phyloP scores from a whole-genome alignment of 1,139 yeast genomes.

The Hyphopichia fennica region DNA sequence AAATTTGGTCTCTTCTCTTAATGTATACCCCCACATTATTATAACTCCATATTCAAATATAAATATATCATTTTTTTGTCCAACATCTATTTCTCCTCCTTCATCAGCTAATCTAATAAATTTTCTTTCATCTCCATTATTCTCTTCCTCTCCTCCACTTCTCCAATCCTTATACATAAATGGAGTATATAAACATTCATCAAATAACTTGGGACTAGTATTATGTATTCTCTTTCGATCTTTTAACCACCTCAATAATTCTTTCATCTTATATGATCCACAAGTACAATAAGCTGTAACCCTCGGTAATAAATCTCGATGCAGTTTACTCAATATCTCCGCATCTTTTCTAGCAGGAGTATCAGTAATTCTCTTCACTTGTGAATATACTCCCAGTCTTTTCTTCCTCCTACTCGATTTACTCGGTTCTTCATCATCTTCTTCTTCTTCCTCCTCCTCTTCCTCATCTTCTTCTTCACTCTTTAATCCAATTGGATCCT shows the following conservation, averaged over 20 bases:
- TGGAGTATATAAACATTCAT: conserved; percentile 92
- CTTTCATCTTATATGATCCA: conserved; percentile 87
- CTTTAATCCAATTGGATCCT: conserved; percentile 55
- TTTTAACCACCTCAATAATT: conserved; percentile 78
- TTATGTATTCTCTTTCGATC: conserved; percentile 74
- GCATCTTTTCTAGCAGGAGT: conserved; percentile 95
- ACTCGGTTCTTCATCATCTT: background rate
- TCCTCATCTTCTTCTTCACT: conserved; percentile 19
- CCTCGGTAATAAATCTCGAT: conserved; percentile 78
- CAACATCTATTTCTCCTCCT: conserved; percentile 91
- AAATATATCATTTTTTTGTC: conserved; percentile 76
- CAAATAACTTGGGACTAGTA: conserved; percentile 83
- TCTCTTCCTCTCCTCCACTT: conserved; percentile 26
- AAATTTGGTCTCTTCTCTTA: conserved; percentile 80
- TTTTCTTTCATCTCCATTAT: conserved; percentile 27
- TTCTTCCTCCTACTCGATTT: conserved; percentile 20
- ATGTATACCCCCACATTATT: conserved; percentile 92
- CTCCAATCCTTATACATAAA: conserved; percentile 83
- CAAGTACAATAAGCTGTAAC: conserved; percentile 97
- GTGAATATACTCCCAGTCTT: conserved; percentile 63
- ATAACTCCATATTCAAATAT: conserved; percentile 94
- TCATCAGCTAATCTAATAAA: conserved; percentile 81
- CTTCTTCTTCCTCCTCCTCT: conserved; percentile 31
- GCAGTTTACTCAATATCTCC: conserved; percentile 86
- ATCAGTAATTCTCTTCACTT: conserved; percentile 81